A percentile compares a stretch with the other conserved stretches of the same genome.
phyloP scores from a whole-genome alignment of 257 asterid genomes.

The Capsicum baccatum region DNA sequence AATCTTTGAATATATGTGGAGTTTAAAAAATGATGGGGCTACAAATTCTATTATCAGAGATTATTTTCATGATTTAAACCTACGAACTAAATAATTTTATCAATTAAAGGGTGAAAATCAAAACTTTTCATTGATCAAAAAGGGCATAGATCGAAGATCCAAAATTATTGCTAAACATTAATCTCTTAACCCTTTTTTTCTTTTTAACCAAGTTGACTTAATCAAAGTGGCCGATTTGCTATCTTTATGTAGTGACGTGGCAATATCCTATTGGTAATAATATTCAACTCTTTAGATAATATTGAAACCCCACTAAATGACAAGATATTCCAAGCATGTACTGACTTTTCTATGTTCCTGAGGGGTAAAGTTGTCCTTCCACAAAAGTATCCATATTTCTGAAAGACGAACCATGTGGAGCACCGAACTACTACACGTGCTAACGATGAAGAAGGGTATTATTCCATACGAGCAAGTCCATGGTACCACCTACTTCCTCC shows the following conservation, averaged over 20 bases:
- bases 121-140: too few species aligned
- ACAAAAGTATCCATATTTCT: neutral
- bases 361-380: constrained; percentile 2
- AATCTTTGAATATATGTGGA: too few species aligned
- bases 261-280: neutral
- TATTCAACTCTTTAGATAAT: neutral
- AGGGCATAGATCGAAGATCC: neutral
- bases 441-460: neutral
- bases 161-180: neutral
- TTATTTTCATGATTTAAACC: too few species aligned
- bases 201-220: neutral
- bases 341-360: neutral
- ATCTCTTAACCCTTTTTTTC: neutral
- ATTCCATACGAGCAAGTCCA: neutral
- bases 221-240: neutral
- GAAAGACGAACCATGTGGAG: constrained; percentile 3
- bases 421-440: constrained; percentile 17
- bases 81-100: too few species aligned
- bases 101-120: too few species aligned
- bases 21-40: too few species aligned
- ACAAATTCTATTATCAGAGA: too few species aligned
- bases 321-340: constrained; percentile 3
- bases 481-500: neutral
- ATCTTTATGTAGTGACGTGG: constrained; percentile 8
- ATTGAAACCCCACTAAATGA: neutral